Evolutionary conservation across 768 basidiomycete species (phyloP), one percentile per base, ranked within the genome.

Genomic region (Sarcodon sp.): DNA sequence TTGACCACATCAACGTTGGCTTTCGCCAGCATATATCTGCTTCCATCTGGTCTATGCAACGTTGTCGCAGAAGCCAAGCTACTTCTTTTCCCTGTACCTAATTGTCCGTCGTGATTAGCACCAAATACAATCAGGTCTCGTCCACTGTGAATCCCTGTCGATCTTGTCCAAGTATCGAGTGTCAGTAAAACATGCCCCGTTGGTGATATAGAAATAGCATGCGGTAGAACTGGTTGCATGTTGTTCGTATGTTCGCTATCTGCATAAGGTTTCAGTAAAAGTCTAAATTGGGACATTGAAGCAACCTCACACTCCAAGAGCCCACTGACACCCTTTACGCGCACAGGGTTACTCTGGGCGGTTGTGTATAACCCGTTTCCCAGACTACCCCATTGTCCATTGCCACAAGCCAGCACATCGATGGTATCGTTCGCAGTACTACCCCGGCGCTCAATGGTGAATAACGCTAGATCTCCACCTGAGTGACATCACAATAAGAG

Each of bases 331-430:
- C 77, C 79, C 64, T 80, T 90, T 2, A 84, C 83, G 48, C 79
- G 79, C 0, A 77, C 68, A 3, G 88, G 91, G 34, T 67, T 68
- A 39, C 79, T 73, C 56, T 86, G 85, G 0, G 79, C 79, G 49
- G 75, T 87, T 56, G 75, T 85, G 66, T 75, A 89, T 13, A 66
- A 54, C 0, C 68, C 73, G 51, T 73, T 84, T 3, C 85, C 87
- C 9, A 89, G 69, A 12, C 83, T 83, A 12, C 91, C 88, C 62
- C 75, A 84, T 58, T 87, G 80, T 1, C 90, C 91, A 58, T 87
- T 87, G 2, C 90, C 89, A 55, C 82, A 83, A 50, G 84, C 76
- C 31, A 92, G 71, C 2, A 91, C 53, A 52, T 81, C 77, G 11
- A 80, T 58, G 43, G 64, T 65, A 27, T 57, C 61, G 36, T 62